Evolutionary conservation across 129 eudicot genomes (phyloP), one percentile per base, ranked within the genome.

Genomic region (Calendula officinalis): DNA sequence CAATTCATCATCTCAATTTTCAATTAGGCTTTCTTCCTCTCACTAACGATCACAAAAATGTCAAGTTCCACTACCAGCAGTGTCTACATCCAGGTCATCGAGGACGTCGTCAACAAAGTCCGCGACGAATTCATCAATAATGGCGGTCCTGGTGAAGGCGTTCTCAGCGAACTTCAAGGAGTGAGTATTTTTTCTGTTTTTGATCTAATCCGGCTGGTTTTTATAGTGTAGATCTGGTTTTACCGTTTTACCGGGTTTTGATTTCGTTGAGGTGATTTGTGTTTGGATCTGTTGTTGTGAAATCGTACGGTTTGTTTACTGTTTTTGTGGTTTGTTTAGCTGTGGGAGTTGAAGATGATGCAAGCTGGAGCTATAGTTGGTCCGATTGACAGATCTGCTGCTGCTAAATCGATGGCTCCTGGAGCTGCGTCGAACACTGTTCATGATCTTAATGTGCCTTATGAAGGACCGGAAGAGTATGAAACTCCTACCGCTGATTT

Each of bases 401-500:
- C 68, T 9, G 62, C 73, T 0, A 91, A 76, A 62, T 47, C 83
- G 2, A 71, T 83, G 8, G 71, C 66, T 2, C 83, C 88, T 14
- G 96, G 91, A 30, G 84, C 83, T 60, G 75, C 70, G 5, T 62
- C 83, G 7, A 76, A 86, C 4, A 82, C 98, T 38, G 86, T 91
- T 58, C 96, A 88, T 61, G 96, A 92, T 78, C 89, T 92, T 8
- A 92, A 92, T 75, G 95, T 91, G 13, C 91, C 98, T 0, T 92
- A 88, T 62, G 98, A 92, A 78, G 96, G 95, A 35, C 76, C 89
- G 5, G 96, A 92, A 37, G 98, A 88, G 91, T 92, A 77, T 47
- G 98, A 92, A 66, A 91, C 91, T 45, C 98, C 98, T 39, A 85
- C 98, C 8, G 95, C 96, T 47, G 98, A 91, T 67, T 73, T 91